Evolutionary conservation across 202 grass and related monocot species (phyloP).

Genomic region (Panicum hallii): DNA sequence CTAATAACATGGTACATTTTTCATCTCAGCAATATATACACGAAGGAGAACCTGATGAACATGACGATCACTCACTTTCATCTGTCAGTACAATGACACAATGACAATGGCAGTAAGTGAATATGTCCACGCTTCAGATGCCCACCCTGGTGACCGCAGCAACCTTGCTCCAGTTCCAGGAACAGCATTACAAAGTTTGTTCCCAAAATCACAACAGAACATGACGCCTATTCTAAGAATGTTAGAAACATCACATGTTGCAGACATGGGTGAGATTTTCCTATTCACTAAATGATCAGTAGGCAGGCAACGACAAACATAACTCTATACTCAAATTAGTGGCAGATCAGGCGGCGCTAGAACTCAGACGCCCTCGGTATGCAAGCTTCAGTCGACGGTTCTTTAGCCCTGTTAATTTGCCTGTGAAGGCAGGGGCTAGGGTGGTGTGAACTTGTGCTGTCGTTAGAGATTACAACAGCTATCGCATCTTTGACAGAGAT

Average conservation of each 20-base stretch:
- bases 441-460: conserved; percentile 36
- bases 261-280: conserved; percentile 60
- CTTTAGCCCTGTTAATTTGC: conserved; percentile 39
- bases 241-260: conserved; percentile 59
- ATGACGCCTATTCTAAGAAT: conserved; percentile 56
- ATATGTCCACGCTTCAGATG: background rate
- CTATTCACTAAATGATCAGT: conserved; percentile 52
- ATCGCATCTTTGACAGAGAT: conserved; percentile 64
- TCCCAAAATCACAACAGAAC: conserved; percentile 36
- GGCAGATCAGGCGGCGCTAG: conserved; percentile 34
- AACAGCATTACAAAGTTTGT: conserved; percentile 48
- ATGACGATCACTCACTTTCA: conserved; percentile 41
- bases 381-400: conserved; percentile 21
- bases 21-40: background rate
- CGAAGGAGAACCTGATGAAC: background rate
- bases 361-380: conserved; percentile 37
- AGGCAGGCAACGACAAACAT: conserved; percentile 32
- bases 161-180: conserved; percentile 32
- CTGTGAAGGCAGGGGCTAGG: conserved; percentile 29
- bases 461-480: conserved; percentile 54
- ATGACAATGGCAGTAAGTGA: conserved; percentile 6
- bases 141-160: conserved; percentile 13
- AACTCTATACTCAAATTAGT: conserved; percentile 63
- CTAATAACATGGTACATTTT: background rate
- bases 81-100: conserved; percentile 42